phyloP scores from a whole-genome alignment of 1,284 basidiomycete genomes.

The Cutaneotrichosporon mucoides region DNA sequence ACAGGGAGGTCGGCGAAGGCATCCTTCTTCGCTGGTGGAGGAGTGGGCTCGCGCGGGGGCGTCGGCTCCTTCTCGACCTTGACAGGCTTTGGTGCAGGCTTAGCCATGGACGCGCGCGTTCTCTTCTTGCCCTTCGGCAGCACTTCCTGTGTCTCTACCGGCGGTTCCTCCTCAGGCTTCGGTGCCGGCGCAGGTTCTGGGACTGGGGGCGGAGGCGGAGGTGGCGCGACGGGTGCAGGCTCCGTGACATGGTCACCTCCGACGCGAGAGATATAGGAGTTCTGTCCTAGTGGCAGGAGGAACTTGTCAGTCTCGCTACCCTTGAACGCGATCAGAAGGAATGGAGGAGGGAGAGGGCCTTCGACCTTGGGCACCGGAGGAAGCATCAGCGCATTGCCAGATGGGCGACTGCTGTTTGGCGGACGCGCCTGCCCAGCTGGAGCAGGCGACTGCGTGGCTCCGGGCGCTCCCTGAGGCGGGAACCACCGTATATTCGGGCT shows the following conservation, averaged over 20 bases:
- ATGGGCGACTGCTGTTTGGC: too few species aligned
- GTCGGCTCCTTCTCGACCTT: conserved; percentile 5
- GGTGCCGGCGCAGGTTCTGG: not conserved
- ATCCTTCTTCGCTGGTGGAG: conserved; percentile 6
- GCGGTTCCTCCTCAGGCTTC: not conserved
- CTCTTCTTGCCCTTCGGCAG: conserved; percentile 11
- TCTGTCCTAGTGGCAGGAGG: conserved; percentile 34
- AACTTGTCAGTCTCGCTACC: conserved; percentile 43
- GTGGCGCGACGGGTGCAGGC: not conserved
- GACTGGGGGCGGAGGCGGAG: not conserved
- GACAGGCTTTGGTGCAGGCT: not conserved
- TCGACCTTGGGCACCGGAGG: conserved; percentile 21
- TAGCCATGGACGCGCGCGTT: conserved; percentile 17
- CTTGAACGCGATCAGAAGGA: conserved; percentile 44
- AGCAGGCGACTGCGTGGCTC: too few species aligned
- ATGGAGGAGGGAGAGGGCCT: conserved; percentile 35
- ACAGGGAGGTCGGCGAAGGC: conserved; percentile 17
- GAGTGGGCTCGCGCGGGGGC: conserved; percentile 8
- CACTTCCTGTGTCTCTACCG: not conserved
- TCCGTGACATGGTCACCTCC: conserved; percentile 40
- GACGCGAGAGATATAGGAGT: conserved; percentile 37
- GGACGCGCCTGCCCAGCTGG: not conserved
- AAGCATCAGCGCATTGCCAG: not conserved
- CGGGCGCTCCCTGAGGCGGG: too few species aligned
- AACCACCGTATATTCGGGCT: too few species aligned